Evolutionary conservation across 306 rosid species (phyloP).

Genomic region (Gillenia trifoliata): DNA sequence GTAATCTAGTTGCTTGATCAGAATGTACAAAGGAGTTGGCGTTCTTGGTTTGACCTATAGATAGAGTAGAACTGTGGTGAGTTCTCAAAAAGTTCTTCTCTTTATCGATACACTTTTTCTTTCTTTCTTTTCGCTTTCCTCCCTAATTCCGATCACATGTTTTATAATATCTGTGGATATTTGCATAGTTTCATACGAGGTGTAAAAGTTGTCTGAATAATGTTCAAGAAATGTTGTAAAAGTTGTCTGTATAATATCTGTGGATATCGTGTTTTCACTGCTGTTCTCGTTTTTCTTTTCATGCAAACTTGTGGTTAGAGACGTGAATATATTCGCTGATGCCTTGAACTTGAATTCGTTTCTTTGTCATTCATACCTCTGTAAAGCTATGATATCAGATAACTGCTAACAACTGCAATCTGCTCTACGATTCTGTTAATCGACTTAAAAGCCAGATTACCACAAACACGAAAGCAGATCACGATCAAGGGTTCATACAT

Average conservation of each 20-base stretch:
- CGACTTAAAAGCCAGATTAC: neutral
- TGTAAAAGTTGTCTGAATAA: neutral
- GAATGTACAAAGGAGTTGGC: constrained; percentile 8
- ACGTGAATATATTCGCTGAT: neutral
- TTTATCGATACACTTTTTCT: neutral
- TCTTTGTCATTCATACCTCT: neutral
- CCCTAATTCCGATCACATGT: neutral
- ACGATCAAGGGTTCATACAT: neutral
- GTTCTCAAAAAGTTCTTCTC: constrained; percentile 4
- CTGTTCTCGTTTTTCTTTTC: neutral
- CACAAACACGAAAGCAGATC: neutral
- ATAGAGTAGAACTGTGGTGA: constrained; percentile 1
- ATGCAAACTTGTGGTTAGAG: neutral
- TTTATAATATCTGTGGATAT: neutral
- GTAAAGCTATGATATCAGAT: neutral
- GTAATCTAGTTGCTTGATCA: constrained; percentile 51
- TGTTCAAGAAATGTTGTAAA: neutral
- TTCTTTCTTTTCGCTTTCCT: neutral
- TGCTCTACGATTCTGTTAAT: neutral
- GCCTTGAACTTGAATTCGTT: neutral
- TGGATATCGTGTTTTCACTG: neutral
- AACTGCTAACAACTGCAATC: neutral
- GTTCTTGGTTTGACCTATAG: neutral
- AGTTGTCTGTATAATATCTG: neutral
- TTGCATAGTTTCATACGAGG: neutral